Conservation (phyloP, 106 monocot species). For the Dendrobium chrysotoxum region DNA sequence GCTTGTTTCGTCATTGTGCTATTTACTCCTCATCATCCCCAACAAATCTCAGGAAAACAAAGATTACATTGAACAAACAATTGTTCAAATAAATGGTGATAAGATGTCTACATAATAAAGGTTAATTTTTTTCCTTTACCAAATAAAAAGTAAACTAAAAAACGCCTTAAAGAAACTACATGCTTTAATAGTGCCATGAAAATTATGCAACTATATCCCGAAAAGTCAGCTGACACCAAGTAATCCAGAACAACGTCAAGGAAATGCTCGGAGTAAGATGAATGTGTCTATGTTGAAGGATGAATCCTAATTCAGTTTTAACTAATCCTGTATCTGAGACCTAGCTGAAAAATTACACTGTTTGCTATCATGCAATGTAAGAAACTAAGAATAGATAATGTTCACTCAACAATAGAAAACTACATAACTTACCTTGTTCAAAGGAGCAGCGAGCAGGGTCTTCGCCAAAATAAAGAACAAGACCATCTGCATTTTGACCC, state of each 20-base stretch:
- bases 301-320: background rate
- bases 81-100: no score
- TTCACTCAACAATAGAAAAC: background rate
- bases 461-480: conserved; percentile 89
- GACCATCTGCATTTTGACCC: conserved; percentile 84
- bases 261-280: background rate
- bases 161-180: no score
- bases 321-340: background rate
- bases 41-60: no score
- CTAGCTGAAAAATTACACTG: background rate
- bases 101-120: no score
- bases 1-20: no score
- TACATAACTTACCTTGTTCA: conserved; percentile 58
- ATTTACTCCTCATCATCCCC: no score
- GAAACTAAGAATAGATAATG: background rate
- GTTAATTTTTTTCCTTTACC: no score
- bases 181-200: no score
- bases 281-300: background rate
- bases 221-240: background rate
- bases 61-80: no score
- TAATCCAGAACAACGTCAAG: background rate
- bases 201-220: no score
- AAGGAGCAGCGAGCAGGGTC: conserved; percentile 72
- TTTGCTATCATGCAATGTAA: background rate
- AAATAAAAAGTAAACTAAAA: no score